phyloP scores from a whole-genome alignment of 345 rosid species.

The Clarkia xantiana region DNA sequence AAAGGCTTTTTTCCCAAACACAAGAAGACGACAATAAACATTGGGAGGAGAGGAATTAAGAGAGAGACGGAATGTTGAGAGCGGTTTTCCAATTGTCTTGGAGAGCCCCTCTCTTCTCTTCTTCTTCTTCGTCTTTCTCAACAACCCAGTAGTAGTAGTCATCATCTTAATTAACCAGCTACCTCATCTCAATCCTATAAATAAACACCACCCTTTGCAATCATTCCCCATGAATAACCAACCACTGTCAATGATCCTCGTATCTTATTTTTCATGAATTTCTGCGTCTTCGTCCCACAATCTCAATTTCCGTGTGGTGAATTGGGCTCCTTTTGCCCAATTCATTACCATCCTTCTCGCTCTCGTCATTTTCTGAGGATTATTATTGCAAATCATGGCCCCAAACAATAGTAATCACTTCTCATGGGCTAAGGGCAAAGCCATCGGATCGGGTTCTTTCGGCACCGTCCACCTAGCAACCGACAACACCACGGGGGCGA shows the following conservation, averaged over 20 bases:
- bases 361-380: not conserved
- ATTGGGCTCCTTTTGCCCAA: not conserved
- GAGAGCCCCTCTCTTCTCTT: constrained; percentile 20
- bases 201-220: no score
- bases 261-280: not conserved
- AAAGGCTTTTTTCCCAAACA: not conserved
- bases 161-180: no score
- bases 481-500: constrained; percentile 14
- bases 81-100: constrained; percentile 20
- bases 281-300: not conserved
- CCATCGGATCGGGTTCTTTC: constrained; percentile 20
- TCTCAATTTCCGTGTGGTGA: not conserved
- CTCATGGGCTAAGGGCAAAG: constrained; percentile 19
- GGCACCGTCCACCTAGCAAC: constrained; percentile 25
- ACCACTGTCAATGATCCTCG: not conserved
- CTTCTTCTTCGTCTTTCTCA: not conserved
- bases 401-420: not conserved
- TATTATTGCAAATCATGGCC: constrained; percentile 6
- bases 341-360: not conserved
- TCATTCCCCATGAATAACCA: not conserved
- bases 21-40: not conserved
- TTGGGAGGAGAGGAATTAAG: not conserved
- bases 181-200: no score
- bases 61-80: constrained; percentile 3
- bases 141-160: no score